These are phyloP conservation scores for Aspergillus piperis DNA, from an alignment of 2,329 filamentous ascomycete species.

Conservation along the genomic window DNA sequence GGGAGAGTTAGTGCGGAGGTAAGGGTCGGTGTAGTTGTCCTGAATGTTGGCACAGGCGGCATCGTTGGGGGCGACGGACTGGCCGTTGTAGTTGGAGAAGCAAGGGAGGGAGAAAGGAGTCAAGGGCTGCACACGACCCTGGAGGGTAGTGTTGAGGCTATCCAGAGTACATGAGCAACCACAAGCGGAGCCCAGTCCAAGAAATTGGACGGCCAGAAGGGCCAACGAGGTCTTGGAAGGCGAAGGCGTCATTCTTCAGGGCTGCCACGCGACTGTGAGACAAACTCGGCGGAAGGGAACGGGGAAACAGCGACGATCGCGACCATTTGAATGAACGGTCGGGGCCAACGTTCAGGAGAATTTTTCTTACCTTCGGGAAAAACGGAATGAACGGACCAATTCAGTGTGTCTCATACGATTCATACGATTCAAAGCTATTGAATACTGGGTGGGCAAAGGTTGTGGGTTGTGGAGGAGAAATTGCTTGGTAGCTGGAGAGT, in stretches of 20 bases:
- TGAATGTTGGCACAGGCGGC: conserved; percentile 12
- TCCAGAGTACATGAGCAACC: conserved; percentile 1
- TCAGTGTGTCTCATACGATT: background rate
- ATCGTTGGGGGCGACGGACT: conserved; percentile 4
- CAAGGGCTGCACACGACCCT: conserved; percentile 13
- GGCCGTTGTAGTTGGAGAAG: conserved; percentile 18
- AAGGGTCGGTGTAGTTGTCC: conserved; percentile 18
- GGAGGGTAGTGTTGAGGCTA: conserved; percentile 12
- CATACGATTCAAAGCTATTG: background rate
- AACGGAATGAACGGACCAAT: background rate
- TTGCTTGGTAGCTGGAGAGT: background rate
- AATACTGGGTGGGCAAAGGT: background rate
- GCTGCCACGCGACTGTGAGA: conserved; percentile 9
- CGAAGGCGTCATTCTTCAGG: conserved; percentile 12
- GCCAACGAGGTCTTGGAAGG: conserved; percentile 3
- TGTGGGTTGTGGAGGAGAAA: background rate
- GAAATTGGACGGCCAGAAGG: background rate
- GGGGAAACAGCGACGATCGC: conserved; percentile 6
- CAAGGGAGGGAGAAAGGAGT: conserved; percentile 17
- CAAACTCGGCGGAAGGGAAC: background rate
- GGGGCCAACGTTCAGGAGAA: background rate
- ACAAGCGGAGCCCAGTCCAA: conserved; percentile 2
- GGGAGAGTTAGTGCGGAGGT: conserved; percentile 16
- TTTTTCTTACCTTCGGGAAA: background rate
- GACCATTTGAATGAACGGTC: conserved; percentile 5